Conservation (phyloP, 345 rosid species). For the Viola odorata region DNA sequence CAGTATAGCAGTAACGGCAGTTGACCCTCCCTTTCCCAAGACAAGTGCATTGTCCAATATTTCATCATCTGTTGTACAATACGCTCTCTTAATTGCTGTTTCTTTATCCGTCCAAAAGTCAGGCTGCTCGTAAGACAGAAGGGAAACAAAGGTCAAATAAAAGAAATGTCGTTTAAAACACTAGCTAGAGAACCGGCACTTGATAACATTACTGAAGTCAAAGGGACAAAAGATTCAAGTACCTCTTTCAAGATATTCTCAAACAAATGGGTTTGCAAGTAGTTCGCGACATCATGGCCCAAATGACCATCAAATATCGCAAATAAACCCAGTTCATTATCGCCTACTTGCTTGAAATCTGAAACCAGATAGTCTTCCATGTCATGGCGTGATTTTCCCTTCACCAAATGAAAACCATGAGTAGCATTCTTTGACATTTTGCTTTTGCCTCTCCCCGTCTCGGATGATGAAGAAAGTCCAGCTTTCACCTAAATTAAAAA, state of each 20-base stretch:
- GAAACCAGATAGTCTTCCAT: conserved; percentile 91
- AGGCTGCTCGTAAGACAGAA: conserved; percentile 35
- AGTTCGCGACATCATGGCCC: conserved; percentile 72
- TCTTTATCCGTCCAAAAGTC: conserved; percentile 74
- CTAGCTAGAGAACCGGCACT: neutral
- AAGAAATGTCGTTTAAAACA: neutral
- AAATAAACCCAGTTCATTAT: conserved; percentile 80
- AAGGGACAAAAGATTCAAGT: conserved; percentile 1
- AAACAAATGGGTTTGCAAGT: conserved; percentile 64
- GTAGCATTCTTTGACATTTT: conserved; percentile 65
- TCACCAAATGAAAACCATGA: conserved; percentile 78
- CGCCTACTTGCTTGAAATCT: conserved; percentile 66
- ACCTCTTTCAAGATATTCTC: conserved; percentile 84
- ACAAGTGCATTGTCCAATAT: conserved; percentile 66
- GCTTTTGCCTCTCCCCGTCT: conserved; percentile 87
- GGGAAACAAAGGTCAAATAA: neutral
- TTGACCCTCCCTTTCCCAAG: conserved; percentile 87
- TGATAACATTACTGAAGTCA: neutral
- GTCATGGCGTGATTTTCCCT: conserved; percentile 63
- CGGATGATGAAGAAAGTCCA: conserved; percentile 47
- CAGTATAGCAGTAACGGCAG: conserved; percentile 86
- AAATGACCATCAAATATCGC: conserved; percentile 92
- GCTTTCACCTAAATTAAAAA: no score
- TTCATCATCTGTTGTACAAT: conserved; percentile 50
- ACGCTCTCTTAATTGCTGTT: conserved; percentile 63